Evolutionary conservation across 2,329 filamentous ascomycete genomes (phyloP).

Genomic region (Magnaporthiopsis rhizophila): DNA sequence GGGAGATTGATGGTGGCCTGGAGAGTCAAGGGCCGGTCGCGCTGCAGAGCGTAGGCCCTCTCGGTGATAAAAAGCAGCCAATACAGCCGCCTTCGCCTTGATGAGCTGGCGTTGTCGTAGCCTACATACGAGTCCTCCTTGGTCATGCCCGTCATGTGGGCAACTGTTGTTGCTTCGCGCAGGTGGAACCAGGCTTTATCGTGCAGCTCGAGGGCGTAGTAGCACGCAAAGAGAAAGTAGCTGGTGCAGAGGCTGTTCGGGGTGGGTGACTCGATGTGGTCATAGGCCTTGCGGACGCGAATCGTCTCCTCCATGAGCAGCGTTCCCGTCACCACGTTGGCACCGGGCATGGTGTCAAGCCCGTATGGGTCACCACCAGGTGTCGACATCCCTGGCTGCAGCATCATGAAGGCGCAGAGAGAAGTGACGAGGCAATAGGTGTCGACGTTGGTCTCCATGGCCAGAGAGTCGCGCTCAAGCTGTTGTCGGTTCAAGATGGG

Average conservation of each 20-base stretch:
- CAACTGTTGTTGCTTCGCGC: slow-evolving; percentile 66
- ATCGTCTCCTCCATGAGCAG: slow-evolving; percentile 60
- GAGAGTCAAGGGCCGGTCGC: slow-evolving; percentile 61
- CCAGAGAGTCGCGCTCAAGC: slow-evolving; percentile 49
- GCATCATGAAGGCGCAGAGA: slow-evolving; percentile 60
- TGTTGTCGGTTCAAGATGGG: slow-evolving; percentile 53
- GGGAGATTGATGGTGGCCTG: slow-evolving; percentile 62
- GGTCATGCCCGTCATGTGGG: slow-evolving; percentile 51
- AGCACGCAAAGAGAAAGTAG: slow-evolving; percentile 69
- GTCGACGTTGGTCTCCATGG: slow-evolving; percentile 55
- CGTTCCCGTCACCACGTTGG: slow-evolving; percentile 55
- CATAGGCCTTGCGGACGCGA: slow-evolving; percentile 55
- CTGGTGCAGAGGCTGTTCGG: slow-evolving; percentile 60
- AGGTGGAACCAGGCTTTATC: slow-evolving; percentile 74
- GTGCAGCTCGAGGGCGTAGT: slow-evolving; percentile 64
- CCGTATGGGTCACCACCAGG: slow-evolving; percentile 48
- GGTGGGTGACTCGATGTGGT: slow-evolving; percentile 49
- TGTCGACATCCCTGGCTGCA: slow-evolving; percentile 59
- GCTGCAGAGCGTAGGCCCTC: slow-evolving; percentile 64
- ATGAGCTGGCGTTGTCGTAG: slow-evolving; percentile 50
- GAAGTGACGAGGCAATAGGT: slow-evolving; percentile 57
- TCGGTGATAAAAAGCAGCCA: slow-evolving; percentile 68
- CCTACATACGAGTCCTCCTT: slow-evolving; percentile 56
- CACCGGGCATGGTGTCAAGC: slow-evolving; percentile 48
- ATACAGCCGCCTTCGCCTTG: slow-evolving; percentile 58